A percentile compares a stretch with the other conserved stretches of the same genome.
These are phyloP conservation scores for Verbascum thapsus DNA, from an alignment of 257 asterid species.

Conservation along the genomic window DNA sequence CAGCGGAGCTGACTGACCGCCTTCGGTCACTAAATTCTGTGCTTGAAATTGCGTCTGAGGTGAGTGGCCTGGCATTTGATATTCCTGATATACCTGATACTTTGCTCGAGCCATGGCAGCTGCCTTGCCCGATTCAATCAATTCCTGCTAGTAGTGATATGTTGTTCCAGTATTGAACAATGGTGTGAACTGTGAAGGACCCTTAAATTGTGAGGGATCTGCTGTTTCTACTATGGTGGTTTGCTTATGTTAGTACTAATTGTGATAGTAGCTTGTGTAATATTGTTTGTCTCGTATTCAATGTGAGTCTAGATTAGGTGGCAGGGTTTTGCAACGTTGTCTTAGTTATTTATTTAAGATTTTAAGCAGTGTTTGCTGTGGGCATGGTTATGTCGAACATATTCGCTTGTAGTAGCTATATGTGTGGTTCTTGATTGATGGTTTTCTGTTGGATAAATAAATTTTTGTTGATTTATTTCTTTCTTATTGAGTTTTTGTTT, in stretches of 20 bases:
- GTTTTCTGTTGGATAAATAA: conserved; percentile 26
- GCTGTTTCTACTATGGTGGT: neutral
- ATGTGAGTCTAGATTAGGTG: conserved; percentile 15
- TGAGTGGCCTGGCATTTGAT: conserved; percentile 65
- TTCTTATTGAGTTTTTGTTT: neutral
- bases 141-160: conserved; percentile 58
- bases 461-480: neutral
- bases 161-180: conserved; percentile 51
- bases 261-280: conserved; percentile 17
- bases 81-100: conserved; percentile 70
- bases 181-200: neutral
- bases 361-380: conserved; percentile 8
- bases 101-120: conserved; percentile 83
- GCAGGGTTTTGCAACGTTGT: conserved; percentile 28
- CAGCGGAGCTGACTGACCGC: conserved; percentile 72
- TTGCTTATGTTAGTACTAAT: neutral
- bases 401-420: conserved; percentile 22
- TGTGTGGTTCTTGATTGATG: conserved; percentile 30
- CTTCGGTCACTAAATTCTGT: conserved; percentile 65
- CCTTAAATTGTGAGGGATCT: neutral
- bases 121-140: conserved; percentile 68
- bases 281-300: neutral
- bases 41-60: conserved; percentile 61
- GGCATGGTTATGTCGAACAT: neutral
- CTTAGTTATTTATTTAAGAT: neutral